A percentile compares a stretch with the other conserved stretches of the same genome.
These are phyloP conservation scores for Xenosphaeropsis pyriputrescens DNA, from an alignment of 2,329 filamentous ascomycete genomes.

Conservation along the genomic window DNA sequence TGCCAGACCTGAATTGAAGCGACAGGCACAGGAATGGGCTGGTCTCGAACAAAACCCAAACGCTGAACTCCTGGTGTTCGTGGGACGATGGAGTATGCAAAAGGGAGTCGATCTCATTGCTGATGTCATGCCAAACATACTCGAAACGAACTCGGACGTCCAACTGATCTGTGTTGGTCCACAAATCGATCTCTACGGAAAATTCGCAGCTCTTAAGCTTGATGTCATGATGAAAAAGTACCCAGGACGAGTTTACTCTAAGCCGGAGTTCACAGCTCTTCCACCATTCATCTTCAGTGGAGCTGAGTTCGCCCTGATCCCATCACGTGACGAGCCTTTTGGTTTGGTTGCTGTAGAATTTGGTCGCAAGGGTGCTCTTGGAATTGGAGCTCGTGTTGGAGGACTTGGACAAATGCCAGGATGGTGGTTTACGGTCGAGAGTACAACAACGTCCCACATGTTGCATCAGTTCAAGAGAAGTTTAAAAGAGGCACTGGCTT, in stretches of 20 bases:
- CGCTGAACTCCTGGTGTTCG: slow-evolving; percentile 51
- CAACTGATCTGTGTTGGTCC: slow-evolving; percentile 49
- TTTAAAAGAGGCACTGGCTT: slow-evolving; percentile 44
- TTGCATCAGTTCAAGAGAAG: slow-evolving; percentile 50
- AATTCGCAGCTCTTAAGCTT: slow-evolving; percentile 50
- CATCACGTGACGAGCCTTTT: slow-evolving; percentile 52
- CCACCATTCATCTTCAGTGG: slow-evolving; percentile 51
- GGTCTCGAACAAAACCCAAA: slow-evolving; percentile 42
- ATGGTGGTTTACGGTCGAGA: slow-evolving; percentile 58
- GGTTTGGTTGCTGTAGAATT: slow-evolving; percentile 55
- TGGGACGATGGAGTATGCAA: slow-evolving; percentile 53
- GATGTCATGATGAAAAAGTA: slow-evolving; percentile 48
- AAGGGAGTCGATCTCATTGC: slow-evolving; percentile 54
- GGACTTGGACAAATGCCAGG: slow-evolving; percentile 55
- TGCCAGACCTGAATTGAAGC: slow-evolving; percentile 33
- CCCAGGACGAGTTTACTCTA: slow-evolving; percentile 47
- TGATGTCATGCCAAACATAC: slow-evolving; percentile 47
- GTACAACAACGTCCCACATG: slow-evolving; percentile 44
- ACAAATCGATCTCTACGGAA: slow-evolving; percentile 53
- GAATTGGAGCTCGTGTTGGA: slow-evolving; percentile 49
- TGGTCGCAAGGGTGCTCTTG: slow-evolving; percentile 51
- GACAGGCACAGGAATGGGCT: slow-evolving; percentile 54
- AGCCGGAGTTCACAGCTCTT: slow-evolving; percentile 48
- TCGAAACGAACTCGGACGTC: slow-evolving; percentile 41
- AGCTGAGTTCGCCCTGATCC: slow-evolving; percentile 52